These are phyloP conservation scores for Phyllosticta paracitricarpa DNA, from an alignment of 2,329 filamentous ascomycete genomes.

Conservation along the genomic window DNA sequence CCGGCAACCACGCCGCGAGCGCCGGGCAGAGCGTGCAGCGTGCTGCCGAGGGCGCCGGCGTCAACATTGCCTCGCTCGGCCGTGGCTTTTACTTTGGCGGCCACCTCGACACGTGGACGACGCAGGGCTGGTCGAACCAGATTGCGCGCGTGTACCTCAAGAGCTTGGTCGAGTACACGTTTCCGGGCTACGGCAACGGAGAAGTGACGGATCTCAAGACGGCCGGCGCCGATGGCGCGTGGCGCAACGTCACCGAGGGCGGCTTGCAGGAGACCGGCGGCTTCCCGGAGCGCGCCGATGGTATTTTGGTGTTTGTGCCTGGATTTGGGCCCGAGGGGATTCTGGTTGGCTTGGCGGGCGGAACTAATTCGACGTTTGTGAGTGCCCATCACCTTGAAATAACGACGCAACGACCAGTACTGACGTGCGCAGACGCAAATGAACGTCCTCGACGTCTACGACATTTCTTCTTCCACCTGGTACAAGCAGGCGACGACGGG, in stretches of 20 bases:
- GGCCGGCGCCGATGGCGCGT: constrained; percentile 53
- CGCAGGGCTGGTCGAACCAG: constrained; percentile 57
- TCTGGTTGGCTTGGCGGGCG: constrained; percentile 67
- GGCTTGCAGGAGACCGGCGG: constrained; percentile 55
- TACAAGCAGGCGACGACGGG: constrained; percentile 61
- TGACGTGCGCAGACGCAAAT: constrained; percentile 45
- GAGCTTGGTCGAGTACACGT: constrained; percentile 65
- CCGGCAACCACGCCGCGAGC: constrained; percentile 51
- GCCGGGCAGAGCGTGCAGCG: constrained; percentile 52
- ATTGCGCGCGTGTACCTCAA: constrained; percentile 58
- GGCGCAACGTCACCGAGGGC: constrained; percentile 64
- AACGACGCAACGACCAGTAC: neutral
- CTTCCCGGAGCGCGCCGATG: constrained; percentile 66
- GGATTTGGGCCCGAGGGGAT: constrained; percentile 67
- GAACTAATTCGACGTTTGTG: constrained; percentile 56
- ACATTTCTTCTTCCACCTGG: constrained; percentile 60
- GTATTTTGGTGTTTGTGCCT: constrained; percentile 63
- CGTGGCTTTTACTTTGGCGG: constrained; percentile 72
- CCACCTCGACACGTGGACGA: constrained; percentile 57
- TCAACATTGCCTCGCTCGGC: constrained; percentile 59
- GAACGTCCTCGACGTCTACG: constrained; percentile 70
- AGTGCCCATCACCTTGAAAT: constrained; percentile 13
- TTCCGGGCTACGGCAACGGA: constrained; percentile 57
- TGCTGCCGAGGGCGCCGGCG: constrained; percentile 62
- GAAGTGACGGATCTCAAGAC: constrained; percentile 46